Conservation (phyloP, 1,139 yeast genomes). For the Suhomyces anneliseae region DNA sequence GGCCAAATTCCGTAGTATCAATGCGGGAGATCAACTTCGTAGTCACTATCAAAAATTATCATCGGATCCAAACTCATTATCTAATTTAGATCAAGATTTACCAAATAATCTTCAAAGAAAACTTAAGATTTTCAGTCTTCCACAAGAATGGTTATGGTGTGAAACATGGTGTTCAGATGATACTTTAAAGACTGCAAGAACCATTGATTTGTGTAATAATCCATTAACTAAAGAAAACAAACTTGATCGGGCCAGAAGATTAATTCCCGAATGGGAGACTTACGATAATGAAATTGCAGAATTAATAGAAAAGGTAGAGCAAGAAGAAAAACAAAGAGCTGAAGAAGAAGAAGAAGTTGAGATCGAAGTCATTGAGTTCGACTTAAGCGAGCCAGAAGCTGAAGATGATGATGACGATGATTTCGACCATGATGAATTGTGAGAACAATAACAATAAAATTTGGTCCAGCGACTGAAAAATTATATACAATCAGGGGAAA, state of each 20-base stretch:
- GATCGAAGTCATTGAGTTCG: too few relatives aligned
- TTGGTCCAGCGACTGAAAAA: too few relatives aligned
- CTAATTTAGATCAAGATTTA: conserved; percentile 87
- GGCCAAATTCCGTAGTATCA: conserved; percentile 56
- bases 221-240: conserved; percentile 80
- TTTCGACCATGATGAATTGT: conserved; percentile 18
- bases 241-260: conserved; percentile 68
- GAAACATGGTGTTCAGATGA: conserved; percentile 90
- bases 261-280: conserved; percentile 72
- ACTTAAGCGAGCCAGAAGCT: too few relatives aligned
- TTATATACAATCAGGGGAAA: too few relatives aligned
- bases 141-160: conserved; percentile 90
- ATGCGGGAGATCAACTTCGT: conserved; percentile 79
- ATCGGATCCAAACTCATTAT: conserved; percentile 72
- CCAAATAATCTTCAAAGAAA: conserved; percentile 78
- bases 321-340: neutral
- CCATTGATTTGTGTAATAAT: conserved; percentile 81
- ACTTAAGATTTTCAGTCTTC: conserved; percentile 69
- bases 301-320: conserved; percentile 2
- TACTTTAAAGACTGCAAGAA: conserved; percentile 59
- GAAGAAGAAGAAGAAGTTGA: conserved; percentile 1
- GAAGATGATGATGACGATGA: conserved; percentile 4
- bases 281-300: conserved; percentile 55
- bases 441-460: neutral
- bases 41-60: conserved; percentile 85